A percentile compares a stretch with the other conserved stretches of the same genome.
These are phyloP conservation scores for Fomes fomentarius DNA, from an alignment of 1,284 basidiomycete species.

Conservation along the genomic window DNA sequence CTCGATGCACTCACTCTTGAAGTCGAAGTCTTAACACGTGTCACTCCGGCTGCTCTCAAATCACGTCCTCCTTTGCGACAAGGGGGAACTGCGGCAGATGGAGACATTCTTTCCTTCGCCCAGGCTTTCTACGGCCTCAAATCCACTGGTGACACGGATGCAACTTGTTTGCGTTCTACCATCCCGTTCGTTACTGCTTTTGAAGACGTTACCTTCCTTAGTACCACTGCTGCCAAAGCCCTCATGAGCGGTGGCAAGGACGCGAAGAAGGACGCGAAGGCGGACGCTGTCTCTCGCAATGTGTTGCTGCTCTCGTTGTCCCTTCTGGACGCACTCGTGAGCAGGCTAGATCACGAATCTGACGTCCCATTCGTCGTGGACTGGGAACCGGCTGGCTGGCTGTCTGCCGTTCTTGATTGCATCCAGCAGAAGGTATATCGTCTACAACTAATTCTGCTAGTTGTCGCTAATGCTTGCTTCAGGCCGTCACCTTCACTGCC, in stretches of 20 bases:
- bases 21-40: slow-evolving; percentile 55
- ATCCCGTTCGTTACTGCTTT: slow-evolving; percentile 62
- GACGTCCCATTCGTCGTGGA: slow-evolving; percentile 37
- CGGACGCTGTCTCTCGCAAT: slow-evolving; percentile 40
- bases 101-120: slow-evolving; percentile 55
- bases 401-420: slow-evolving; percentile 49
- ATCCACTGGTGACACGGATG: slow-evolving; percentile 15
- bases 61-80: slow-evolving; percentile 50
- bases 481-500: slow-evolving; percentile 67
- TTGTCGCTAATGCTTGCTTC: slow-evolving; percentile 1
- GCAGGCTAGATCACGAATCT: slow-evolving; percentile 40
- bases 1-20: slow-evolving; percentile 53
- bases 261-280: slow-evolving; percentile 29
- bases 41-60: slow-evolving; percentile 53
- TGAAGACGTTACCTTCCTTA: slow-evolving; percentile 54
- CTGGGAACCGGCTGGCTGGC: slow-evolving; percentile 65
- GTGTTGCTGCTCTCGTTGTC: slow-evolving; percentile 52
- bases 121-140: slow-evolving; percentile 61
- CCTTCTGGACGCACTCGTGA: slow-evolving; percentile 53
- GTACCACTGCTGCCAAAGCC: slow-evolving; percentile 44
- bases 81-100: slow-evolving; percentile 29
- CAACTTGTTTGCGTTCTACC: slow-evolving; percentile 31
- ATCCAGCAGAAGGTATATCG: slow-evolving; percentile 56
- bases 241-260: slow-evolving; percentile 32
- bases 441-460: not conserved